A percentile compares a stretch with the other conserved stretches of the same genome.
These are phyloP conservation scores for Fusarium pininemorale DNA, from an alignment of 2,329 filamentous ascomycete genomes.

Conservation along the genomic window DNA sequence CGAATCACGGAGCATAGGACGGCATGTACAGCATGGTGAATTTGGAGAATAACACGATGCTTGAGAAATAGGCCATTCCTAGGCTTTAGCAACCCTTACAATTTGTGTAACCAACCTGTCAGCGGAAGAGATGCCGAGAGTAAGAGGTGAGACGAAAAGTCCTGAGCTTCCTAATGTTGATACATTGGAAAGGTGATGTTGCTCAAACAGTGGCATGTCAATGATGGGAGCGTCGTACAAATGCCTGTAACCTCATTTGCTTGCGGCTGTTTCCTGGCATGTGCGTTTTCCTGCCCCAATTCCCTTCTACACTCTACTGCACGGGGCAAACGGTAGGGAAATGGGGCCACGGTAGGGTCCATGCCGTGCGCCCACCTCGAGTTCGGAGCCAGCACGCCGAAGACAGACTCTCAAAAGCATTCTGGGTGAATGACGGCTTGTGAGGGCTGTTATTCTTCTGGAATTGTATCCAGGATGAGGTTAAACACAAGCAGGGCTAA, in stretches of 20 bases:
- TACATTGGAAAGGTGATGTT: slow-evolving; percentile 3
- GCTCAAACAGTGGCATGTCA: slow-evolving; percentile 37
- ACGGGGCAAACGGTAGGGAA: slow-evolving; percentile 22
- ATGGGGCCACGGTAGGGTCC: slow-evolving; percentile 40
- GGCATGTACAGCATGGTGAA: background rate
- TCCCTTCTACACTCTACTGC: background rate
- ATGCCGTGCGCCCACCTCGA: slow-evolving; percentile 35
- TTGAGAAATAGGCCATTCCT: background rate
- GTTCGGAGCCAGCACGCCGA: slow-evolving; percentile 33
- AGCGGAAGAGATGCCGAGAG: slow-evolving; percentile 30
- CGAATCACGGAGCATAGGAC: slow-evolving; percentile 5
- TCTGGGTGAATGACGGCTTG: background rate
- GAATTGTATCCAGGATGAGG: background rate
- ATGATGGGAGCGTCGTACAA: slow-evolving; percentile 36
- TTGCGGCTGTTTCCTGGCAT: slow-evolving; percentile 41
- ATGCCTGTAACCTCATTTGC: slow-evolving; percentile 39
- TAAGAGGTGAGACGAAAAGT: background rate
- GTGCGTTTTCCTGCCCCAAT: slow-evolving; percentile 29
- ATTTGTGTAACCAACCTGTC: background rate
- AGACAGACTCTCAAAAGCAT: slow-evolving; percentile 5
- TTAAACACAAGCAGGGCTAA: background rate
- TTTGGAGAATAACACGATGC: background rate
- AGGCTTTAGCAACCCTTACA: background rate
- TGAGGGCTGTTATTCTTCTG: background rate
- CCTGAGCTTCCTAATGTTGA: slow-evolving; percentile 19